Percentiles rank a stretch among this genome's conserved stretches.
phyloP scores from a whole-genome alignment of 2,329 filamentous ascomycete species.

The Xylariaceae sp. region DNA sequence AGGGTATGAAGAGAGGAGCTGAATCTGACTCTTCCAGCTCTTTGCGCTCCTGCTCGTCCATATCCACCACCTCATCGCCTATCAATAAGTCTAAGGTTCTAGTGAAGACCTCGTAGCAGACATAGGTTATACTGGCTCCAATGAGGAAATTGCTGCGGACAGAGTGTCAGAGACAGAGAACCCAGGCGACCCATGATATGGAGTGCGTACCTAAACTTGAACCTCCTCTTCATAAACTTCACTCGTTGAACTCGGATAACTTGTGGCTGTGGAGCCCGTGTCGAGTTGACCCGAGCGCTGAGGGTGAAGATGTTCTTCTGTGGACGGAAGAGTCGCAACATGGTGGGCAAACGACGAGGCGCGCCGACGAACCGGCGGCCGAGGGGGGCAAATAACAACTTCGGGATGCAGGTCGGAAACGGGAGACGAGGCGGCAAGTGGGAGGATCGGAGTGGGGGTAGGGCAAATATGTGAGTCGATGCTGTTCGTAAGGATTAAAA shows the following conservation, averaged over 20 bases:
- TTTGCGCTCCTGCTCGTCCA: constrained; percentile 41
- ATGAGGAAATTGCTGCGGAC: constrained; percentile 26
- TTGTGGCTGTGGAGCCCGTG: constrained; percentile 17
- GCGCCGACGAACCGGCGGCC: constrained; percentile 27
- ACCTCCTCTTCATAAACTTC: constrained; percentile 26
- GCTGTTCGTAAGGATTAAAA: background rate
- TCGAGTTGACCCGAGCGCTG: constrained; percentile 15
- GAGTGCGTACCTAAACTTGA: constrained; percentile 24
- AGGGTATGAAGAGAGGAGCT: constrained; percentile 52
- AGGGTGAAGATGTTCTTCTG: constrained; percentile 22
- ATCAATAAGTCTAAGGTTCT: constrained; percentile 38
- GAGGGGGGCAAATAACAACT: background rate
- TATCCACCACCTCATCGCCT: constrained; percentile 39
- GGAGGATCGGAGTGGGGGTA: background rate
- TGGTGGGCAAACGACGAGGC: constrained; percentile 22
- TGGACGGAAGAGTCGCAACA: constrained; percentile 29
- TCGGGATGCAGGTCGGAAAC: background rate
- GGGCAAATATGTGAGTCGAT: background rate
- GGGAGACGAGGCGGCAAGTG: background rate
- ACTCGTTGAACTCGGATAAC: constrained; percentile 29
- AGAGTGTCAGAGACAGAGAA: background rate
- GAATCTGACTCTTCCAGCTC: constrained; percentile 39
- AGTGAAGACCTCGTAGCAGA: constrained; percentile 40
- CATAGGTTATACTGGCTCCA: constrained; percentile 32
- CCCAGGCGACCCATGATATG: background rate